These are phyloP conservation scores for Canavalia ensiformis DNA, from an alignment of 306 rosid genomes.

Conservation along the genomic window DNA sequence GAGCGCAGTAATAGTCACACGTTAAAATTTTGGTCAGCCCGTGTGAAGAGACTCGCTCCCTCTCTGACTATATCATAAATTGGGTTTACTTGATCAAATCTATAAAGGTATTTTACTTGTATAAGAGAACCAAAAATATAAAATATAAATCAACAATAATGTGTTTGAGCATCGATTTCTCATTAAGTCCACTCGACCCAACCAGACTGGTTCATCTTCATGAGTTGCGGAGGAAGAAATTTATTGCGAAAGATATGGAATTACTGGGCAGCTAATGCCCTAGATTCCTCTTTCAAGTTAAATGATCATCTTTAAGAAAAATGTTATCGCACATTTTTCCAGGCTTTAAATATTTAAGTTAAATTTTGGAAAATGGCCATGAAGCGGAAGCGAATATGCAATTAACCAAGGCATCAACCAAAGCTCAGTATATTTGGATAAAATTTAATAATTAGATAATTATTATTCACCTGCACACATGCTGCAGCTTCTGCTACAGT, in stretches of 20 bases:
- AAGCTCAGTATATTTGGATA: not conserved
- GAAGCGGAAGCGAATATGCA: not conserved
- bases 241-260: not conserved
- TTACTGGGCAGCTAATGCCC: not conserved
- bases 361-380: not conserved
- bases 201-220: too few species aligned
- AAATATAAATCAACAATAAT: not conserved
- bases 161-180: not conserved
- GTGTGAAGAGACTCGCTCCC: too few species aligned
- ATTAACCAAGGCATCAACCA: not conserved
- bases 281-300: not conserved
- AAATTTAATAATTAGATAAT: not conserved
- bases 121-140: too few species aligned
- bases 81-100: too few species aligned
- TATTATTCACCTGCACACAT: slow-evolving; percentile 67
- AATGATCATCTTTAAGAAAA: not conserved
- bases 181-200: too few species aligned
- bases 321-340: not conserved
- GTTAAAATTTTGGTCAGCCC: too few species aligned
- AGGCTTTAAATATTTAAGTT: not conserved
- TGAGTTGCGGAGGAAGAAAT: too few species aligned
- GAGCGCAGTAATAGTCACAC: too few species aligned
- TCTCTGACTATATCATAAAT: too few species aligned
- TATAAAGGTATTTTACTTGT: too few species aligned
- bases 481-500: slow-evolving; percentile 72